These are phyloP conservation scores for Boechera retrofracta DNA, from an alignment of 345 rosid genomes.

Conservation along the genomic window DNA sequence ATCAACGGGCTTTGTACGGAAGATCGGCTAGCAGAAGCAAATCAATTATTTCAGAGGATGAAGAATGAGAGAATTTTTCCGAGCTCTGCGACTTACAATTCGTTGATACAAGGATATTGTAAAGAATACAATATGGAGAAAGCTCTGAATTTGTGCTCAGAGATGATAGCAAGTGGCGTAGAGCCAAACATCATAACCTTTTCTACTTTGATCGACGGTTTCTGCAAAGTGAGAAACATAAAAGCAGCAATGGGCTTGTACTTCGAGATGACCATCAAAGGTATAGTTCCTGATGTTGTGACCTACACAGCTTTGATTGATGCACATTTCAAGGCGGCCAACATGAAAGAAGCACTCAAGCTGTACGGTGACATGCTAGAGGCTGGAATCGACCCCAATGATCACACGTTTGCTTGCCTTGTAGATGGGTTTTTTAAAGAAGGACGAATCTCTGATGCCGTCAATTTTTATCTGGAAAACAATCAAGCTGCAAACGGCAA, in stretches of 20 bases:
- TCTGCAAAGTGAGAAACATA: conserved; percentile 61
- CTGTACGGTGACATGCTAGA: conserved; percentile 61
- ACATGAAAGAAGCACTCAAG: conserved; percentile 58
- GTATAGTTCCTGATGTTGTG: conserved; percentile 64
- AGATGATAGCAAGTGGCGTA: conserved; percentile 58
- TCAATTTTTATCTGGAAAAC: conserved; percentile 51
- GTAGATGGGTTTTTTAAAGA: conserved; percentile 67
- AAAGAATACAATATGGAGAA: conserved; percentile 56
- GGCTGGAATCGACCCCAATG: conserved; percentile 58
- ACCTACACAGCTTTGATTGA: conserved; percentile 66
- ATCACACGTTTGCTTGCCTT: conserved; percentile 63
- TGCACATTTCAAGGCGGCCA: conserved; percentile 65
- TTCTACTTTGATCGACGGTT: conserved; percentile 65
- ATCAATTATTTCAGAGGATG: conserved; percentile 54
- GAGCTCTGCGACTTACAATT: conserved; percentile 63
- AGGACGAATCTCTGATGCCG: conserved; percentile 56
- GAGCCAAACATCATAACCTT: conserved; percentile 64
- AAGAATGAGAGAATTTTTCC: conserved; percentile 51
- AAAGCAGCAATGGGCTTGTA: conserved; percentile 64
- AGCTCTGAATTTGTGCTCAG: conserved; percentile 63
- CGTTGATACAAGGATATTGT: conserved; percentile 65
- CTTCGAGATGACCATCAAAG: conserved; percentile 67
- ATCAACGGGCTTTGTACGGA: conserved; percentile 54
- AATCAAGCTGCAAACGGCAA: conserved; percentile 15
- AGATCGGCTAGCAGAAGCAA: conserved; percentile 54